Percentiles rank a stretch among this genome's conserved stretches.
Conservation (phyloP, 225 moss, liverwort and hornwort species). For the Antitrichia curtipendula region DNA sequence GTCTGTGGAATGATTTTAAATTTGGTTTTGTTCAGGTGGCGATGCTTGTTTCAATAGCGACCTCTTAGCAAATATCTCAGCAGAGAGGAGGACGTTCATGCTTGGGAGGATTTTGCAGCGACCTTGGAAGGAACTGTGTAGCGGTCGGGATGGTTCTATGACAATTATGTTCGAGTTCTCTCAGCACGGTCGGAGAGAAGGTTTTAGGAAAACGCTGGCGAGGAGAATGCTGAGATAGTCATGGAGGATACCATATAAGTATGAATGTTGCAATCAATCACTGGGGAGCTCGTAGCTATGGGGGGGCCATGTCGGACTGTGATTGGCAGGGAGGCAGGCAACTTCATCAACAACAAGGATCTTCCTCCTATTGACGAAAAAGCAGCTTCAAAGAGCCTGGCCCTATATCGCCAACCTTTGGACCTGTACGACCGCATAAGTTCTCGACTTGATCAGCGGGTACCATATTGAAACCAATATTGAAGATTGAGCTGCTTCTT, state of each 20-base stretch:
- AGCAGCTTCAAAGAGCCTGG: constrained; percentile 68
- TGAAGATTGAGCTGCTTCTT: not conserved
- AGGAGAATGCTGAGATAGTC: constrained; percentile 1
- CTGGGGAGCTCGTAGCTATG: constrained; percentile 51
- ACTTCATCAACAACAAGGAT: constrained; percentile 39
- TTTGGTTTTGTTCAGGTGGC: constrained; percentile 20
- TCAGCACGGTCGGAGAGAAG: not conserved
- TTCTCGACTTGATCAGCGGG: constrained; percentile 59
- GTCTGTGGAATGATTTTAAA: not conserved
- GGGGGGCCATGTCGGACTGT: constrained; percentile 54
- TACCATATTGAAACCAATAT: not conserved
- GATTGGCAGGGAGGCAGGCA: constrained; percentile 47
- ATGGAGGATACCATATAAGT: constrained; percentile 29
- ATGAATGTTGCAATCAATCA: constrained; percentile 53
- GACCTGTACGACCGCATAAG: constrained; percentile 80
- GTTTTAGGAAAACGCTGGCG: not conserved
- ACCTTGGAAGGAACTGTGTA: not conserved
- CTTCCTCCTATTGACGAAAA: constrained; percentile 56
- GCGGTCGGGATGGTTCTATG: constrained; percentile 4
- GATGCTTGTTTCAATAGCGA: constrained; percentile 4
- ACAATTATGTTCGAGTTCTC: constrained; percentile 12
- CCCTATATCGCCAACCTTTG: constrained; percentile 69
- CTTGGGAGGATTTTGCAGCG: constrained; percentile 10
- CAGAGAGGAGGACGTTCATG: not conserved
- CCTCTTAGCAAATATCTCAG: not conserved